Conservation (phyloP, 768 basidiomycete species). For the Phaeotremella skinneri region DNA sequence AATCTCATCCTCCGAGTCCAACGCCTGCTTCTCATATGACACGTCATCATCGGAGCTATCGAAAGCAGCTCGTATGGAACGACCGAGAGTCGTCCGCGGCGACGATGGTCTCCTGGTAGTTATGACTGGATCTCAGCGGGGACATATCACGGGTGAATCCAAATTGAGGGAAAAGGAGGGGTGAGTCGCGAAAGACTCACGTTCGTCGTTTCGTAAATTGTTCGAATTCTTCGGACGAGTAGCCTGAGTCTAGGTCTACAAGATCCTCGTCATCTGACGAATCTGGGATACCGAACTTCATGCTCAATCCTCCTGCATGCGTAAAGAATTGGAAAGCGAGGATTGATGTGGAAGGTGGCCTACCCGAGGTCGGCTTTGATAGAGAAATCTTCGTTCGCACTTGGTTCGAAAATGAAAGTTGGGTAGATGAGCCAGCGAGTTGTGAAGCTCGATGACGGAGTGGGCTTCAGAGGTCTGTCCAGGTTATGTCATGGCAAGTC, state of each 20-base stretch:
- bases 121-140: background rate
- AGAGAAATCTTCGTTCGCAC: too few species aligned
- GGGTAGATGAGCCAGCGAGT: too few species aligned
- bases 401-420: too few species aligned
- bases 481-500: too few species aligned
- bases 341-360: too few species aligned
- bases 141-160: background rate
- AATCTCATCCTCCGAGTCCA: conserved; percentile 38
- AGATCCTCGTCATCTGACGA: conserved; percentile 18
- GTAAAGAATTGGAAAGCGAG: too few species aligned
- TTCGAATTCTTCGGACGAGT: background rate
- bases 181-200: conserved; percentile 6
- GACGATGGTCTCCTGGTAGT: background rate
- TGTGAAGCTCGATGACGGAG: too few species aligned
- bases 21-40: conserved; percentile 3
- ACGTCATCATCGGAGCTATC: conserved; percentile 20
- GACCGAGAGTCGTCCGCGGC: conserved; percentile 17
- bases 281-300: conserved; percentile 30
- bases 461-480: too few species aligned
- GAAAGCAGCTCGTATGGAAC: conserved; percentile 9
- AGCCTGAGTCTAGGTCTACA: background rate
- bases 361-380: too few species aligned
- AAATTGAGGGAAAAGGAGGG: conserved; percentile 12
- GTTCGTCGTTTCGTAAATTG: background rate
- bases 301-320: too few species aligned